A percentile compares a stretch with the other conserved stretches of the same genome.
Evolutionary conservation across 805 yeast species (phyloP).

Genomic region (Yarrowia bubula): DNA sequence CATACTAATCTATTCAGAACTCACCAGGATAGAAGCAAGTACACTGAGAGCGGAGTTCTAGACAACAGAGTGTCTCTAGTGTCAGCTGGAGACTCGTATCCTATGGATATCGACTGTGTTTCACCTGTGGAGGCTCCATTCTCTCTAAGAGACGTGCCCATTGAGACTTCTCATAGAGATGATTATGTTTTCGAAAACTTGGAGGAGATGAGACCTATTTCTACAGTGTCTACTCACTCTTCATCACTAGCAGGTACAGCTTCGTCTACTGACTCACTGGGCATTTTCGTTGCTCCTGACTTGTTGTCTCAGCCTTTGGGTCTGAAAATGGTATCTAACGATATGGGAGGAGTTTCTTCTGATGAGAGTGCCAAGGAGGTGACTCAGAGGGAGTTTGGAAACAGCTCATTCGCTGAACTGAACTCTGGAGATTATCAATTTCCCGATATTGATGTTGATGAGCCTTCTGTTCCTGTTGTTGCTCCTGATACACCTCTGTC

Average conservation of each 20-base stretch:
- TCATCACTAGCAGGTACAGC: constrained; percentile 9
- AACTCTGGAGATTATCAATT: constrained; percentile 7
- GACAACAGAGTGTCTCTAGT: constrained; percentile 9
- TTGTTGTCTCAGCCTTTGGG: constrained; percentile 13
- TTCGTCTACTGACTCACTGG: constrained; percentile 2
- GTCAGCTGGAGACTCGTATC: constrained; percentile 1
- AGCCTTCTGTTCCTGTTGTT: not conserved
- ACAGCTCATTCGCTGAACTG: constrained; percentile 13
- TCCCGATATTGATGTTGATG: constrained; percentile 4
- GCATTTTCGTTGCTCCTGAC: constrained; percentile 11
- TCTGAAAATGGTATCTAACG: constrained; percentile 13
- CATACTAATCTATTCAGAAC: constrained; percentile 1
- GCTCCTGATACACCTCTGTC: constrained; percentile 11
- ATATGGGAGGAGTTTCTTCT: constrained; percentile 7
- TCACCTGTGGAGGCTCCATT: constrained; percentile 5
- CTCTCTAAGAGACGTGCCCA: constrained; percentile 1
- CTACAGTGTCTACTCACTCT: not conserved
- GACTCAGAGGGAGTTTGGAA: not conserved
- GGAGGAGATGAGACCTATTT: not conserved
- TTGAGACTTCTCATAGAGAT: constrained; percentile 19
- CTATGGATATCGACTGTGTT: constrained; percentile 6
- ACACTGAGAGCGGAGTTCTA: not conserved
- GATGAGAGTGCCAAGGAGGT: not conserved
- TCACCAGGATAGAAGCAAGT: constrained; percentile 17
- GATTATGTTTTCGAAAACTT: constrained; percentile 4